Conservation (phyloP, 176 grass and related monocot genomes). For the Carex parvula region DNA sequence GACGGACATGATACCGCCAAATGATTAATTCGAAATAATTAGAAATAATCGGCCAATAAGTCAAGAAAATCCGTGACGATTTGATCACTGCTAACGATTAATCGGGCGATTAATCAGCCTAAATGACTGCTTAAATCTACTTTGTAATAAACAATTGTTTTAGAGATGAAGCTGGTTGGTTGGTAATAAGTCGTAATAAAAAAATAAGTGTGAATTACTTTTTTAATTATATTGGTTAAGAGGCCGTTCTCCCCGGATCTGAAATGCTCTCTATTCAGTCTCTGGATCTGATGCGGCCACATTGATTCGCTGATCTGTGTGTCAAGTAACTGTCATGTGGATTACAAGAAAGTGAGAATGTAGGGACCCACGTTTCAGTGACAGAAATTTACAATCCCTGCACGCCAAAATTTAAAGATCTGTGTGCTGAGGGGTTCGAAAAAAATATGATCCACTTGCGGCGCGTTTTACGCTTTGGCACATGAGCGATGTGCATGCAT, state of each 20-base stretch:
- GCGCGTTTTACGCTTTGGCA: background rate
- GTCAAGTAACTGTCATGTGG: background rate
- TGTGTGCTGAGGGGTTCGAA: background rate
- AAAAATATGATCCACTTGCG: background rate
- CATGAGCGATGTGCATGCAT: too few species aligned
- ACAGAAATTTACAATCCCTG: too few species aligned
- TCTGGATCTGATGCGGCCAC: background rate
- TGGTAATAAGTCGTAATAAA: background rate
- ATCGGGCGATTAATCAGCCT: too few species aligned
- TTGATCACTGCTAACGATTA: too few species aligned
- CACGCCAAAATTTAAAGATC: too few species aligned
- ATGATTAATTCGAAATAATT: too few species aligned
- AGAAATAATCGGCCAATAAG: too few species aligned
- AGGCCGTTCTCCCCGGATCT: conserved; percentile 7
- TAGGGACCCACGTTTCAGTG: background rate
- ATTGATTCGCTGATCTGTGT: background rate
- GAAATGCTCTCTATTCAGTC: background rate
- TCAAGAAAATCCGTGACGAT: too few species aligned
- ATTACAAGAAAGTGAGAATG: background rate
- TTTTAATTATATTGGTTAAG: background rate
- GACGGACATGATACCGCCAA: too few species aligned
- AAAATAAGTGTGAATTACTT: background rate
- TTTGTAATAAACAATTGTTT: background rate
- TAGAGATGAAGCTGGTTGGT: background rate
- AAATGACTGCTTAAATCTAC: background rate